Conservation (phyloP, 805 yeast species). For the Gaillardinia entomophila region DNA sequence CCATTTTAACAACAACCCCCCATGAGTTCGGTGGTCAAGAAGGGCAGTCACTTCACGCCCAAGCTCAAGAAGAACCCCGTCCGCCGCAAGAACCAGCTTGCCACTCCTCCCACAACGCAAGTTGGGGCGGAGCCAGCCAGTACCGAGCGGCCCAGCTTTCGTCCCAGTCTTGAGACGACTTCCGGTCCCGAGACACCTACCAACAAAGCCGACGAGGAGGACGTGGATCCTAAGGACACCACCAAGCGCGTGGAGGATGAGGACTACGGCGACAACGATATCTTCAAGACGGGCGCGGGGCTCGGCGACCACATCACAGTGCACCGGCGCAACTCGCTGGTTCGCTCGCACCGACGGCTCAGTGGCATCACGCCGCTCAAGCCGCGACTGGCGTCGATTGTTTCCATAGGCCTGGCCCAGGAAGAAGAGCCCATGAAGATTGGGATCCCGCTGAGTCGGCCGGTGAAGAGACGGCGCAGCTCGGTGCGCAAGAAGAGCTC, state of each 20-base stretch:
- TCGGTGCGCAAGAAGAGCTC: constrained; percentile 12
- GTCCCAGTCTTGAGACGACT: neutral
- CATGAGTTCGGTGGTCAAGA: constrained; percentile 45
- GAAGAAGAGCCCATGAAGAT: constrained; percentile 26
- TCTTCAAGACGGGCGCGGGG: constrained; percentile 19
- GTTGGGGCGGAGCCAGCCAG: neutral
- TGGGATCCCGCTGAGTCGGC: constrained; percentile 31
- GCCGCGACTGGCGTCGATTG: constrained; percentile 9
- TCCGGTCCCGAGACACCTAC: no score
- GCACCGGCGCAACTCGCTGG: constrained; percentile 23
- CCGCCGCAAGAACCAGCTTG: constrained; percentile 12
- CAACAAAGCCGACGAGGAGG: constrained; percentile 9
- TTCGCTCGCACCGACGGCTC: constrained; percentile 26
- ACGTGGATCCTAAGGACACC: constrained; percentile 22
- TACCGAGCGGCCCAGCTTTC: neutral
- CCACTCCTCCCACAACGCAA: neutral
- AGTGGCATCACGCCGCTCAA: constrained; percentile 27
- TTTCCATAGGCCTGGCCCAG: constrained; percentile 6
- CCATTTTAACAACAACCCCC: neutral
- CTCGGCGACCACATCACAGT: constrained; percentile 3
- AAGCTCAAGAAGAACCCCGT: constrained; percentile 31
- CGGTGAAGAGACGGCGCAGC: constrained; percentile 21
- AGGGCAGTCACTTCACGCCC: constrained; percentile 62
- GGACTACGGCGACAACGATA: constrained; percentile 22
- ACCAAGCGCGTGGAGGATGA: constrained; percentile 5